Conservation (phyloP, 352 stramenopile species). For the Globisporangium takayamanum region DNA sequence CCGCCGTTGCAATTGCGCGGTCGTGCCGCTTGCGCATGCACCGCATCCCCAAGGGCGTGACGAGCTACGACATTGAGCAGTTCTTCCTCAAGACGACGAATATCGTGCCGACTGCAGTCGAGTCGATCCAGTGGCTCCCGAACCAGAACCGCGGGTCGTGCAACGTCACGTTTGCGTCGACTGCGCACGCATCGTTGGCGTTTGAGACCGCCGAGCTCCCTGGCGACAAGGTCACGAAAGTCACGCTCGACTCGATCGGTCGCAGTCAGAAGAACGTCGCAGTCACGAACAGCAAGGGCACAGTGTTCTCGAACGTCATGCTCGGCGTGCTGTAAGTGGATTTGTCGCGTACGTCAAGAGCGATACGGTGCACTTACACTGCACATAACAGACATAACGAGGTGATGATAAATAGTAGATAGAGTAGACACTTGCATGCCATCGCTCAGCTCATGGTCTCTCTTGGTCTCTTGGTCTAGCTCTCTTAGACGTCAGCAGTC, state of each 20-base stretch:
- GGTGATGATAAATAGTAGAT: conserved; percentile 14
- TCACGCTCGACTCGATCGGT: conserved; percentile 54
- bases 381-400: too few species aligned
- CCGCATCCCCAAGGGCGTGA: conserved; percentile 62
- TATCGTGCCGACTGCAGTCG: conserved; percentile 59
- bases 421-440: conserved; percentile 3
- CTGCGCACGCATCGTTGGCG: conserved; percentile 54
- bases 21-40: conserved; percentile 69
- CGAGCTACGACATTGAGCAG: conserved; percentile 56
- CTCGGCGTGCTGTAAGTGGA: conserved; percentile 30
- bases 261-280: conserved; percentile 65
- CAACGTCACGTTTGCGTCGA: conserved; percentile 61
- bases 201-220: conserved; percentile 44
- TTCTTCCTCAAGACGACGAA: conserved; percentile 60
- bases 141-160: conserved; percentile 64
- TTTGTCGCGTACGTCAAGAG: too few species aligned
- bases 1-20: conserved; percentile 35
- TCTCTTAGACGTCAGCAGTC: conserved; percentile 25
- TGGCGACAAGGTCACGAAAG: conserved; percentile 26
- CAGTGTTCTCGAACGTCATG: conserved; percentile 61
- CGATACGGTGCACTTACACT: too few species aligned
- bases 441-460: background rate
- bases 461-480: conserved; percentile 6
- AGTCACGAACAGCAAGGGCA: conserved; percentile 49
- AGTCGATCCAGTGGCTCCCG: conserved; percentile 55